phyloP scores from a whole-genome alignment of 2,329 filamentous ascomycete genomes.

The Bimuria novae-zelandiae region DNA sequence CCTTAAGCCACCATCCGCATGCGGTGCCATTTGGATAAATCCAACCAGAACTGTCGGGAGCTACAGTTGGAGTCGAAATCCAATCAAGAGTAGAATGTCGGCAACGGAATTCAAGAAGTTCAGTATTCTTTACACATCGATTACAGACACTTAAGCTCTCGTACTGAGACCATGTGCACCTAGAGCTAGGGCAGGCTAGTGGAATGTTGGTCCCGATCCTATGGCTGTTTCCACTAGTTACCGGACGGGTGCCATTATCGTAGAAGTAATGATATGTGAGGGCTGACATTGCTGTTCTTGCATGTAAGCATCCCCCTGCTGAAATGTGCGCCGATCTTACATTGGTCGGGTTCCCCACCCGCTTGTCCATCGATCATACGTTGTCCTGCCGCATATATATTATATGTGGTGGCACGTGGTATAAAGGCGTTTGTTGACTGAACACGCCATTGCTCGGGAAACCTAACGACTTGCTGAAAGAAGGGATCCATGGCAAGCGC shows the following conservation, averaged over 20 bases:
- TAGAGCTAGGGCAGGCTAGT: conserved; percentile 3
- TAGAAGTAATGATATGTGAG: conserved; percentile 8
- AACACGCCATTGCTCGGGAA: conserved; percentile 8
- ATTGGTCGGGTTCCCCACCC: not conserved
- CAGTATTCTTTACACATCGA: not conserved
- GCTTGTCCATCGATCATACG: conserved; percentile 4
- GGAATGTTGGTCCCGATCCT: conserved; percentile 1
- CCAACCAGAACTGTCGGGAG: not conserved
- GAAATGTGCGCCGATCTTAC: not conserved
- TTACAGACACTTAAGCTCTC: conserved; percentile 4
- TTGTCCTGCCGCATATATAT: conserved; percentile 6
- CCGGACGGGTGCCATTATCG: conserved; percentile 8
- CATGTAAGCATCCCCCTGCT: not conserved
- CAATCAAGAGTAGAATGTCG: conserved; percentile 4
- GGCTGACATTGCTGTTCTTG: not conserved
- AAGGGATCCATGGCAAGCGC: conserved; percentile 24
- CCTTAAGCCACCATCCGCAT: conserved; percentile 14
- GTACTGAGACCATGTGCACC: not conserved
- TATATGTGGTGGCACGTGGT: conserved; percentile 8
- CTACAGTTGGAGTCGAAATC: not conserved
- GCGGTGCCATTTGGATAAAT: conserved; percentile 13
- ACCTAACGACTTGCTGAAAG: conserved; percentile 24
- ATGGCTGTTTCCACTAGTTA: not conserved
- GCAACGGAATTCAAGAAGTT: conserved; percentile 9
- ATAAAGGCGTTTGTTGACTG: conserved; percentile 12